Base-by-base conservation (phyloP, 768 basidiomycete species). In the Kwoniella mangroviensis region DNA sequence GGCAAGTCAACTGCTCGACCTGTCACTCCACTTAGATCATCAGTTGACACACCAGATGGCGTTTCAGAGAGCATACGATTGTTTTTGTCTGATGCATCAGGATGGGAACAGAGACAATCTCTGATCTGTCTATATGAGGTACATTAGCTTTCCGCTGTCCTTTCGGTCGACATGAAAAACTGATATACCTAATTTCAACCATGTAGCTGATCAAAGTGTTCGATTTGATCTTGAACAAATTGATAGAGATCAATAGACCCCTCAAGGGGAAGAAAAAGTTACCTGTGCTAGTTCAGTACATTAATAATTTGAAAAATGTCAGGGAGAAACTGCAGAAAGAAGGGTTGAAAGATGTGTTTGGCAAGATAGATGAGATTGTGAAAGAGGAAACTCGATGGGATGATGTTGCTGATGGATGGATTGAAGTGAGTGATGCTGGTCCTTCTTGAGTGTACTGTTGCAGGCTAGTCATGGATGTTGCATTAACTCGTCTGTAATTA, bases 181-280 rank as follows among this genome's bases (percentile, higher is more conserved):
- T n/a, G n/a, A n/a, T n/a, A n/a, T n/a, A n/a, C n/a, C n/a, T n/a
- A n/a, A n/a, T n/a, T n/a, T n/a, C n/a, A n/a, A n/a, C n/a, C n/a
- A n/a, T n/a, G n/a, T 28, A 68, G 67, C 49, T 63, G 21, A 62
- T 56, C 52, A 60, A 61, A 21, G 59, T 70, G n/a, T 28, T 28
- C 21, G 69, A 70, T 40, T 19, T 70, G 15, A 15, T 45, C 12
- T 49, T 69, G 40, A 45, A 49, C 10, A 19, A 45, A 51, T 22
- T 70, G 34, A 17, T 54, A 5, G 63, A 67, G 41, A 40, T 55
- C 11, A 42, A 64, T 12, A 70, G 69, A 34, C 49, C 61, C 3
- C 45, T 69, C 5, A 64, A 68, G 43, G 73, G 58, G 42, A 65
- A 65, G 49, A 74, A 70, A 52, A 68, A 65, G 22, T 26, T 62